A percentile compares a stretch with the other conserved stretches of the same genome.
Evolutionary conservation across 139 green algal species (phyloP).

Genomic region (Zygnema cylindricum): DNA sequence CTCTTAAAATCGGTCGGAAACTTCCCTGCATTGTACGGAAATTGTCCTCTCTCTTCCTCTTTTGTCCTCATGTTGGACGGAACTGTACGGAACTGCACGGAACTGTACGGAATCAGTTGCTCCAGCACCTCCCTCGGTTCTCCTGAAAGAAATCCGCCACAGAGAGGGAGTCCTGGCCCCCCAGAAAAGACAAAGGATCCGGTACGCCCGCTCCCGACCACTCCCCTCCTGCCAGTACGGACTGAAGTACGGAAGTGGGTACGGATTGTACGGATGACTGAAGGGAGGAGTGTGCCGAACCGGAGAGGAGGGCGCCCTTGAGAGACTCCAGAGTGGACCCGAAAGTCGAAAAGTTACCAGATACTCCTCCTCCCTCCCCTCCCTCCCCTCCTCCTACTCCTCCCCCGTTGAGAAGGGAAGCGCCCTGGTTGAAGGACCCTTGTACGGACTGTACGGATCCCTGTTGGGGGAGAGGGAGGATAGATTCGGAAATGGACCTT

Average conservation of each 20-base stretch:
- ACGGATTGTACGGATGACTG: background rate
- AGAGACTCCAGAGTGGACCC: background rate
- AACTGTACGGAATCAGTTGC: too few relatives aligned
- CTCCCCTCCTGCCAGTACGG: slow-evolving; percentile 16
- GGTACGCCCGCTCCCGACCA: background rate
- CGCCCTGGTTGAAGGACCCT: too few relatives aligned
- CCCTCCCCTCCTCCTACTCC: background rate
- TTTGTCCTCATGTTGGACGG: too few relatives aligned
- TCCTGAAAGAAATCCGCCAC: too few relatives aligned
- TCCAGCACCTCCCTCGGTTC: slow-evolving; percentile 20
- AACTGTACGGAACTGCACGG: too few relatives aligned
- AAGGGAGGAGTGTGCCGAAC: background rate
- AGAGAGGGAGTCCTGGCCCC: too few relatives aligned
- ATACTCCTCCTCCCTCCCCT: slow-evolving; percentile 8
- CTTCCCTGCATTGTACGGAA: background rate
- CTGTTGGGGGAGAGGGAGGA: too few relatives aligned
- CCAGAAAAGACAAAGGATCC: too few relatives aligned
- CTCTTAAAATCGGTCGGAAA: background rate
- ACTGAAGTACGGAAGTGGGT: background rate
- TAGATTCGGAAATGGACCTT: too few relatives aligned
- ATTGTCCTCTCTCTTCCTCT: background rate
- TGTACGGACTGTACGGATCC: too few relatives aligned
- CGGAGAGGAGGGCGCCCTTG: background rate
- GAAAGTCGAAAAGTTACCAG: background rate
- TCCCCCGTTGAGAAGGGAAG: background rate